These are phyloP conservation scores for Barbatosphaeria neglecta DNA, from an alignment of 495 filamentous ascomycete species.

Conservation along the genomic window DNA sequence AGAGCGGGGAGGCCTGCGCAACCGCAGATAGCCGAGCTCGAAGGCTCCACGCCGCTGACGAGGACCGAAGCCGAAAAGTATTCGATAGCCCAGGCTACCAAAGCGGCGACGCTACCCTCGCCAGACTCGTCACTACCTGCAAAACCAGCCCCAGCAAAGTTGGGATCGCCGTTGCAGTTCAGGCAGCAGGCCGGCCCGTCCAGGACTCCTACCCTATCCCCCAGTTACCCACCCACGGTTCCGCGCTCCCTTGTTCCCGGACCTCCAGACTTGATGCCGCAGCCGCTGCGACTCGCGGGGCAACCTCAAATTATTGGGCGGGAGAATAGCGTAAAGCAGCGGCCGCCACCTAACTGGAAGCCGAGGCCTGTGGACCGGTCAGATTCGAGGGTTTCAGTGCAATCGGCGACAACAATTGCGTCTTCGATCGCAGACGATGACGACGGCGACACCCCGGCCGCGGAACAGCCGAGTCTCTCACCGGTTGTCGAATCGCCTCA, in stretches of 20 bases:
- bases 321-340: background rate
- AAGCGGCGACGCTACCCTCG: slow-evolving; percentile 12
- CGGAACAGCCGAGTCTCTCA: slow-evolving; percentile 19
- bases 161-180: slow-evolving; percentile 18
- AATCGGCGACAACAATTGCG: slow-evolving; percentile 18
- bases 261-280: background rate
- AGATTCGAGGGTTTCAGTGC: slow-evolving; percentile 7
- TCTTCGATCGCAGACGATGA: slow-evolving; percentile 10
- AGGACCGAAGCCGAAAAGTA: slow-evolving; percentile 25
- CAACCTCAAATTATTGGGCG: background rate
- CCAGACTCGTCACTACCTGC: slow-evolving; percentile 12
- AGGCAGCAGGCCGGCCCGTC: slow-evolving; percentile 4
- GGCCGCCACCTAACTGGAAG: background rate
- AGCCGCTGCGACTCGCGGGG: background rate
- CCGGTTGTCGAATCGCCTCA: slow-evolving; percentile 33
- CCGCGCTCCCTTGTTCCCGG: background rate
- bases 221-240: background rate
- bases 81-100: slow-evolving; percentile 11
- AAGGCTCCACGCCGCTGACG: slow-evolving; percentile 26
- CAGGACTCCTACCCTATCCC: background rate
- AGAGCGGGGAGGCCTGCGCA: no score
- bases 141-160: slow-evolving; percentile 1
- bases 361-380: background rate
- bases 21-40: slow-evolving; percentile 12
- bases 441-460: slow-evolving; percentile 9